Evolutionary conservation across 2,329 filamentous ascomycete species (phyloP), one percentile per base, ranked within the genome.

Genomic region (Ophiostoma ulmi): DNA sequence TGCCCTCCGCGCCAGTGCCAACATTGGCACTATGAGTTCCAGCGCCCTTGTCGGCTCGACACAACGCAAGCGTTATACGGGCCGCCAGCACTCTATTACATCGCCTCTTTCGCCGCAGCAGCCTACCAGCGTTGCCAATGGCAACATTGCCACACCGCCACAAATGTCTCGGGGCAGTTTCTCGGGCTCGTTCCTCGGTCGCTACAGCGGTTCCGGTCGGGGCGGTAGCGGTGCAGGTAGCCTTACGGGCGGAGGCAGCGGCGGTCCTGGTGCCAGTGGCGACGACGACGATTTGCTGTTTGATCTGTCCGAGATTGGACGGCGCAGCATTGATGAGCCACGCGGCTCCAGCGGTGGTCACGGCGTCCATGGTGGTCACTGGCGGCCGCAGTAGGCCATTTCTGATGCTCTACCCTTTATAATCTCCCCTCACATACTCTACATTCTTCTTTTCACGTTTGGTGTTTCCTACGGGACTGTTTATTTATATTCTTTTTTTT

Each of bases 211-310:
- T 3, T 65, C 63, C 35, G 35, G 64, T 11, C 26, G 66, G 14
- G 61, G 61, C 14, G 58, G 44, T 22, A 69, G 66, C 7, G 69
- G 73, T 31, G 66, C 69, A 8, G 75, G 75, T 70, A 76, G 76
- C 65, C 26, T 75, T 76, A 35, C 74, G 73, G 38, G 39, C 38
- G 77, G 76, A 5, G 44, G 44, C 7, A 48, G 44, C 17, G 44
- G 17, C 20, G 76, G 83, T 69, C 80, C 83, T 70, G 58, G 66
- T 10, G 64, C 61, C n/a, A n/a, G 52, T n/a, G 69, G 70, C 36
- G 88, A 90, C 72, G 90, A 91, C 70, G 90, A 92, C 75, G 88
- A 88, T 0, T 78, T 92, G 11, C 82, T 92, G 11, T 92, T 92
- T 78, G 88, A 90, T 73, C 87, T 92, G 83, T 91, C 88, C 48